Evolutionary conservation across 164 flowering plant species (phyloP), one percentile per base, ranked within the genome.

Genomic region (Berberis vulgaris): DNA sequence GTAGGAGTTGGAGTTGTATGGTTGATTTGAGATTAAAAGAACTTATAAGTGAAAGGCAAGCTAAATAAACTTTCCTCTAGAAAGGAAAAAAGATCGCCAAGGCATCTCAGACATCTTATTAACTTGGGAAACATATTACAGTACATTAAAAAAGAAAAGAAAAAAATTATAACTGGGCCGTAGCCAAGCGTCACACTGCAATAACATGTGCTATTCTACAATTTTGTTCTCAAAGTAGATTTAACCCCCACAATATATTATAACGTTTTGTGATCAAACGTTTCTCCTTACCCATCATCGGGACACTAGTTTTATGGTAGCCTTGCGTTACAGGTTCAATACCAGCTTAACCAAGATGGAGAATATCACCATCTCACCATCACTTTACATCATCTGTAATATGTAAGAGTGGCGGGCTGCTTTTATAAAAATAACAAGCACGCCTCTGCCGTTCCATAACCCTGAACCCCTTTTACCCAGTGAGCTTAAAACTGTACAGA

Each of bases 391-490:
- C 10, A 60, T 60, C 26, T 26, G 43, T 60, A 52, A 11, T 63
- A 66, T 11, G 8, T 13, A 65, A 61, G 50, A 55, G 43, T 47
- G 69, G 79, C 72, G 74, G 76, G 73, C 76, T 69, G 79, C 76
- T 67, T 63, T 26, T 59, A 55, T 50, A 56, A 60, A 66, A 69
- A 69, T 49, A 72, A 60, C 12, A 61, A 79, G 77, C 87, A 79
- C 75, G 83, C 91, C 88, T 78, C 88, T 66, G 84, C 85, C 80
- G 41, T 67, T 77, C 49, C 1, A 61, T 67, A 66, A 63, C 74
- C 62, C 26, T 26, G 26, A 26, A 26, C 26, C 26, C 26, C 26
- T 26, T 26, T 26, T 26, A 26, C n/a, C 43, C 12, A 47, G 54
- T 50, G 54, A 45, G 45, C 71, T 79, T 70, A 89, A 71, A 93